These are phyloP conservation scores for Mucor velutinosus DNA, from an alignment of 371 early-diverging fungal species.

Conservation along the genomic window DNA sequence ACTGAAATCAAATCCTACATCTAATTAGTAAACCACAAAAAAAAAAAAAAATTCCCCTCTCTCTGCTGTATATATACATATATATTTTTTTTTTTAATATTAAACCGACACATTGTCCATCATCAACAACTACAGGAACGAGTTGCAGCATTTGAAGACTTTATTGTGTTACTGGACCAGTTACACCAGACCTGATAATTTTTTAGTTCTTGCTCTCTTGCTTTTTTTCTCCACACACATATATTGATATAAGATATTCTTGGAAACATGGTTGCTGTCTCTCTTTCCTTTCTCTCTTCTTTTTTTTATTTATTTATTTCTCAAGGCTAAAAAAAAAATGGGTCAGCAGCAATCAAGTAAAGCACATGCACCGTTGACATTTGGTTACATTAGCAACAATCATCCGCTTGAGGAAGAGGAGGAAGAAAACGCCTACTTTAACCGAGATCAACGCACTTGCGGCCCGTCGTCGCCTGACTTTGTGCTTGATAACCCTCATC, in stretches of 20 bases:
- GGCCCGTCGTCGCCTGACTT: constrained; percentile 19
- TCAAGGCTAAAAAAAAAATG: no score
- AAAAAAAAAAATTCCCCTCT: no score
- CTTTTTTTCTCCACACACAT: neutral
- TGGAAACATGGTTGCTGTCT: neutral
- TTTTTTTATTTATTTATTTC: no score
- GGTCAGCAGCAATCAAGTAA: constrained; percentile 38
- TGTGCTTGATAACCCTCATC: constrained; percentile 39
- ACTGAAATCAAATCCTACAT: constrained; percentile 35
- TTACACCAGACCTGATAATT: constrained; percentile 6
- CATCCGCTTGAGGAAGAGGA: neutral
- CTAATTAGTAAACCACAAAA: neutral
- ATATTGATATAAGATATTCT: constrained; percentile 6
- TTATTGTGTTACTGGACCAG: constrained; percentile 1
- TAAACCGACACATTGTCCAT: neutral
- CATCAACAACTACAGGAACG: constrained; percentile 10
- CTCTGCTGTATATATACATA: neutral
- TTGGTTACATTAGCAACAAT: constrained; percentile 38
- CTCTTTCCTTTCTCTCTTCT: neutral
- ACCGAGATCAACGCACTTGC: neutral
- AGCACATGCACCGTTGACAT: constrained; percentile 37
- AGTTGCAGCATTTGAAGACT: constrained; percentile 13
- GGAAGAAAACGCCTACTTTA: neutral
- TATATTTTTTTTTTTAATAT: no score
- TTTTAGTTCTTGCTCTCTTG: constrained; percentile 2